Conservation (phyloP, 495 filamentous ascomycete genomes). For the Penicillium salamii region DNA sequence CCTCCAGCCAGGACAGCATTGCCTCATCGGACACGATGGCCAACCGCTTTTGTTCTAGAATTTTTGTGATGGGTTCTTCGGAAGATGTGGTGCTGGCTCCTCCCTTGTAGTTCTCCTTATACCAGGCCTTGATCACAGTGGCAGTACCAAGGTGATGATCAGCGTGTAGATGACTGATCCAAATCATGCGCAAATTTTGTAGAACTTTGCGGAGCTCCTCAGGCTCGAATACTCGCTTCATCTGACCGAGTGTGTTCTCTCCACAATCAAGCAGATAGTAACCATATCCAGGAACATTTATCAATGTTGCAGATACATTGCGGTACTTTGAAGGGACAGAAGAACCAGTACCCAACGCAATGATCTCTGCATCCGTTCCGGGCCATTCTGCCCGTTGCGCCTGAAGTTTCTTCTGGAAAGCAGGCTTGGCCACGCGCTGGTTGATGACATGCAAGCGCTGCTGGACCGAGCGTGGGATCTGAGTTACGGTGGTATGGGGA, state of each 20-base stretch:
- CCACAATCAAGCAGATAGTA: constrained; percentile 88
- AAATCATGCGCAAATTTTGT: constrained; percentile 76
- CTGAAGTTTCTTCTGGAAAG: constrained; percentile 31
- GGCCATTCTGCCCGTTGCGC: constrained; percentile 53
- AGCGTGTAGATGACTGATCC: constrained; percentile 93
- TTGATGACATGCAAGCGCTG: constrained; percentile 29
- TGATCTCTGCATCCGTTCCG: constrained; percentile 72
- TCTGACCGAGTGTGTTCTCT: constrained; percentile 89
- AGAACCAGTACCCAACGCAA: constrained; percentile 87
- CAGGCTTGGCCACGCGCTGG: constrained; percentile 22
- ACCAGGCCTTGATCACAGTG: constrained; percentile 77
- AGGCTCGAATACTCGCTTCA: constrained; percentile 67
- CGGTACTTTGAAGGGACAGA: constrained; percentile 86
- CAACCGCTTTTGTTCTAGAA: constrained; percentile 49
- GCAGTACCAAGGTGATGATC: constrained; percentile 91
- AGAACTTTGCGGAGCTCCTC: constrained; percentile 66
- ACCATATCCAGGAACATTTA: constrained; percentile 79
- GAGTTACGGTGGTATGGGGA: constrained; percentile 30
- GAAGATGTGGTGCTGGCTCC: constrained; percentile 23
- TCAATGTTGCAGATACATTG: constrained; percentile 85
- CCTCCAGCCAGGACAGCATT: constrained; percentile 70
- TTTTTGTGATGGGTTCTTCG: constrained; percentile 30
- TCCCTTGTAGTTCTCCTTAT: constrained; percentile 45
- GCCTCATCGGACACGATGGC: constrained; percentile 58
- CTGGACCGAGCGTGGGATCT: constrained; percentile 45